Evolutionary conservation across 176 grass and related monocot genomes (phyloP).

Genomic region (Cymbopogon citratus): DNA sequence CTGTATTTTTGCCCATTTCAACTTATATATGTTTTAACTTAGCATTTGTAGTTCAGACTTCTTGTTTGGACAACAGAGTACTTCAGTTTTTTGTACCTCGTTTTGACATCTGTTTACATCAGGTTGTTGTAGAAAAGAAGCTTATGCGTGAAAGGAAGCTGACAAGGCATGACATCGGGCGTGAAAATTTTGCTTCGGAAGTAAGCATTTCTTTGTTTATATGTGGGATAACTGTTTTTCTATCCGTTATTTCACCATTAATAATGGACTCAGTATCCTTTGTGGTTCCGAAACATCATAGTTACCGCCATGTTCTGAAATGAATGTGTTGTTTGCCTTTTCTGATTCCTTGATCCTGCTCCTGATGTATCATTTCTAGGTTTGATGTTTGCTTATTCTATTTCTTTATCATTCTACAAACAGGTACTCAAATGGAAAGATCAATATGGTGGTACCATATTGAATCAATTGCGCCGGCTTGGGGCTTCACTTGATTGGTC

Average conservation of each 20-base stretch:
- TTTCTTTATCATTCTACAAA: constrained; percentile 18
- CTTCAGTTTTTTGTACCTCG: not conserved
- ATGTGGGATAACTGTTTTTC: not conserved
- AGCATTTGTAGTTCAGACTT: constrained; percentile 15
- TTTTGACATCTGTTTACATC: constrained; percentile 12
- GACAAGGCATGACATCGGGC: constrained; percentile 80
- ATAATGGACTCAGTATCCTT: not conserved
- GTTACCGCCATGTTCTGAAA: not conserved
- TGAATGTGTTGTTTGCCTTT: not conserved
- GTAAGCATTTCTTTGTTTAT: constrained; percentile 32
- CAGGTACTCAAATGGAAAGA: constrained; percentile 98
- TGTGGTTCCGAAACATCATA: not conserved
- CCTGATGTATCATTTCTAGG: not conserved
- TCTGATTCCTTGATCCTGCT: not conserved
- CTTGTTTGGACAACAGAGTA: constrained; percentile 1
- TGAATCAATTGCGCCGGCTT: constrained; percentile 77
- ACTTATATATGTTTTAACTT: constrained; percentile 1
- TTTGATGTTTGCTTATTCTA: constrained; percentile 10
- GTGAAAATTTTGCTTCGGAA: constrained; percentile 67
- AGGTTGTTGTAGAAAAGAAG: constrained; percentile 97
- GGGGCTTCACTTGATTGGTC: constrained; percentile 96
- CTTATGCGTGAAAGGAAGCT: constrained; percentile 85
- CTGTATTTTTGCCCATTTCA: not conserved
- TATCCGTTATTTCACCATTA: not conserved
- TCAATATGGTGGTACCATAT: constrained; percentile 71